Evolutionary conservation across 2,329 filamentous ascomycete species (phyloP), one percentile per base, ranked within the genome.

Genomic region (Monosporascus sp.): DNA sequence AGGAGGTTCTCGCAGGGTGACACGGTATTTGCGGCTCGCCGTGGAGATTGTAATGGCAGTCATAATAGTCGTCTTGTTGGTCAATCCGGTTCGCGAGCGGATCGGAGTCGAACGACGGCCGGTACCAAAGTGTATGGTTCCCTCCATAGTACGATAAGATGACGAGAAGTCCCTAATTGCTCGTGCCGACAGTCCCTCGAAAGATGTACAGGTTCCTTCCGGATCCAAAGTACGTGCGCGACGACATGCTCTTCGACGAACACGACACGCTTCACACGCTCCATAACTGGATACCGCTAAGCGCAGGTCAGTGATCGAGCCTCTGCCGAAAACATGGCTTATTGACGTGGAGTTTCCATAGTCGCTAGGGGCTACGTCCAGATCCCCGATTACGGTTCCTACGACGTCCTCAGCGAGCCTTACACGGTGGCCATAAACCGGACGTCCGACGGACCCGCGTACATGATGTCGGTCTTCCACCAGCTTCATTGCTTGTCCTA

Each of bases 401-500:
- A 69, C 60, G 57, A 63, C 14, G 60, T 64, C 7, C 65, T 67
- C 20, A 45, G 55, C 20, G 55, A 66, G 8, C 69, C 69, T 1
- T 67, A 67, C 55, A 68, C 55, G 5, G 59, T 68, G 5, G 55
- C 61, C 1, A 46, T 71, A 1, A 62, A 67, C 57, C 65, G 63
- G 17, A 59, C 61, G 18, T 50, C 55, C 1, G 65, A 71, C 50
- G 70, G 70, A 11, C 69, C 69, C 0, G 69, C 67, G 7, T 72
- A 69, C 54, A 71, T 73, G 67, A 65, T 69, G 60, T 61, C 68
- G 24, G 69, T 70, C 17, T 73, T 72, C 60, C 71, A 72, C 57
- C 70, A 73, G 51, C 64, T 73, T 0, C 70, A 73, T 52, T 73
- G 70, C 54, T 58, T 72, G 27, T 72, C 68, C 11, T 72, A 70